Evolutionary conservation across 2,329 filamentous ascomycete species (phyloP).

Genomic region (Didymella sp.): DNA sequence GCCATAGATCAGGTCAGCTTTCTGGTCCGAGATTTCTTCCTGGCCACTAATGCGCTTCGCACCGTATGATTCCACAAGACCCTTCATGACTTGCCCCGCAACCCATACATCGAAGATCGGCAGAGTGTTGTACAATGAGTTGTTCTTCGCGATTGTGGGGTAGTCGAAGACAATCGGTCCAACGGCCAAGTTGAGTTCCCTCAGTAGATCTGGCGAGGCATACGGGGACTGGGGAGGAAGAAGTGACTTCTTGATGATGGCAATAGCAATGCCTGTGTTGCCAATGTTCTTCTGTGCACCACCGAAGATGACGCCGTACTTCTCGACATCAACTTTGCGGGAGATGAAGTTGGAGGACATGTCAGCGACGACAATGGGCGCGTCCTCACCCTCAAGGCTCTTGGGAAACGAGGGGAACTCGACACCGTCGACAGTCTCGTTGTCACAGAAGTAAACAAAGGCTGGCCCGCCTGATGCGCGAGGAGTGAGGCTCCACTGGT

Average conservation of each 20-base stretch:
- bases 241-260: slow-evolving; percentile 81
- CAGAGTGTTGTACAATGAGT: slow-evolving; percentile 93
- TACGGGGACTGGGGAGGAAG: slow-evolving; percentile 67
- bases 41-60: slow-evolving; percentile 76
- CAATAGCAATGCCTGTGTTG: slow-evolving; percentile 82
- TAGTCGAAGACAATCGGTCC: slow-evolving; percentile 83
- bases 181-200: slow-evolving; percentile 76
- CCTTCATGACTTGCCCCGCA: slow-evolving; percentile 85
- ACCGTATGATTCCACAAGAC: slow-evolving; percentile 69
- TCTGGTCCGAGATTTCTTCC: slow-evolving; percentile 73
- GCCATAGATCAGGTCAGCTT: slow-evolving; percentile 77
- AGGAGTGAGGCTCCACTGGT: slow-evolving; percentile 73
- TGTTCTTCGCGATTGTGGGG: slow-evolving; percentile 86
- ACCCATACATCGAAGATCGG: slow-evolving; percentile 95
- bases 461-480: slow-evolving; percentile 64
- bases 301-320: slow-evolving; percentile 85
- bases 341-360: slow-evolving; percentile 96
- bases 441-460: slow-evolving; percentile 89
- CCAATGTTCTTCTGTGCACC: slow-evolving; percentile 96
- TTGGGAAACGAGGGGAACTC: slow-evolving; percentile 81
- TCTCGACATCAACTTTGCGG: slow-evolving; percentile 74
- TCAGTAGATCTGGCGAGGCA: slow-evolving; percentile 72
- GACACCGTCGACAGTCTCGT: slow-evolving; percentile 93
- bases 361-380: slow-evolving; percentile 80
- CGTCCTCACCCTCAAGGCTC: slow-evolving; percentile 68